Percentiles rank a stretch among this genome's conserved stretches.
These are phyloP conservation scores for Haematococcus sp. DNA, from an alignment of 139 green algal species.

Conservation along the genomic window DNA sequence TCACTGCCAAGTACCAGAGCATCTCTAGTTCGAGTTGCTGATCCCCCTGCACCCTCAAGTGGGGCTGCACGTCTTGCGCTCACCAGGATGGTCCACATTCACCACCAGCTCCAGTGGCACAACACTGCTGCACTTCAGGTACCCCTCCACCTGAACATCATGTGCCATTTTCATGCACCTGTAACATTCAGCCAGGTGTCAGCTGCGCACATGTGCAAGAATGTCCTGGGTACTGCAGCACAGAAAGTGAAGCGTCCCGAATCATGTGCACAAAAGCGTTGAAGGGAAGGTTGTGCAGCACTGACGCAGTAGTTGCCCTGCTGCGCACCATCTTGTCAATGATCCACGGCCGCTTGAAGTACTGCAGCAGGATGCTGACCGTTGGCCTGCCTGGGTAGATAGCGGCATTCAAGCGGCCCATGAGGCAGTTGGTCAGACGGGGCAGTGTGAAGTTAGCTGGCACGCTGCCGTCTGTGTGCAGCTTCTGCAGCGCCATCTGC, in stretches of 20 bases:
- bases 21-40: no score
- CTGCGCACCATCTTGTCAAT: conserved; percentile 2
- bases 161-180: not conserved
- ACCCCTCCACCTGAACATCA: not conserved
- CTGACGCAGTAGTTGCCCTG: no score
- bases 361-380: conserved; percentile 32
- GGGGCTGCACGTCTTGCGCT: not conserved
- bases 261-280: no score
- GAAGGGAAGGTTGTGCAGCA: no score
- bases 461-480: no score
- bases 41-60: no score
- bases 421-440: conserved; percentile 7
- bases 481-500: no score
- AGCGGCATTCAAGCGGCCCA: conserved; percentile 3
- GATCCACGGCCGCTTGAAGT: conserved; percentile 35
- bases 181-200: not conserved
- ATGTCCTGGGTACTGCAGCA: no score
- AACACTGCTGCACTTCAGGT: not conserved
- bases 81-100: conserved; percentile 15
- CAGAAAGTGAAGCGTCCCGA: no score
- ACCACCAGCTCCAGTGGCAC: conserved; percentile 11
- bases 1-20: no score
- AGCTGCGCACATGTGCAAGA: no score
- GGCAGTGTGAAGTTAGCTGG: no score
- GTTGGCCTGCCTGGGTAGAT: conserved; percentile 6